Percentiles rank a stretch among this genome's conserved stretches.
phyloP scores from a whole-genome alignment of 306 rosid genomes.

The Acacia crassicarpa region DNA sequence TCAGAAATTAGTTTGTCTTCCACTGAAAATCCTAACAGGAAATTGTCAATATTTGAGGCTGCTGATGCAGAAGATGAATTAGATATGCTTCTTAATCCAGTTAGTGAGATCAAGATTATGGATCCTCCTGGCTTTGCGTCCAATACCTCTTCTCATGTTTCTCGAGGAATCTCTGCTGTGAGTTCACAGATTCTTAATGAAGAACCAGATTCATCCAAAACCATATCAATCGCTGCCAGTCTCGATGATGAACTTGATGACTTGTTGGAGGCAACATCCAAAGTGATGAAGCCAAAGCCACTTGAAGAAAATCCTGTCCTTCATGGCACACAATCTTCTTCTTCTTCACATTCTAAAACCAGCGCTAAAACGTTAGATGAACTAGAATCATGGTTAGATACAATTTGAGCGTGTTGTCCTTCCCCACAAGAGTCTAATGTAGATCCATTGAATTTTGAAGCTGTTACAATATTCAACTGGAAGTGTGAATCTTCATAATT shows the following conservation, averaged over 20 bases:
- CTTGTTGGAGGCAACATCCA: slow-evolving; percentile 65
- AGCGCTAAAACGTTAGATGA: slow-evolving; percentile 50
- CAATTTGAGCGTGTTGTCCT: slow-evolving; percentile 43
- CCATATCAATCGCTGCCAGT: slow-evolving; percentile 29
- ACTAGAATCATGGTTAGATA: slow-evolving; percentile 80
- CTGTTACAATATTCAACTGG: slow-evolving; percentile 3
- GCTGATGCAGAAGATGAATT: slow-evolving; percentile 64
- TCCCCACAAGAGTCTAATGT: not conserved
- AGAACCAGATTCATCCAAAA: slow-evolving; percentile 37
- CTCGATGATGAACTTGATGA: slow-evolving; percentile 76
- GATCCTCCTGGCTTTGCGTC: slow-evolving; percentile 33
- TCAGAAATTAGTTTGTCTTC: slow-evolving; percentile 29
- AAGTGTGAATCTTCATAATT: not conserved
- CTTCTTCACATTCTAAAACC: slow-evolving; percentile 44
- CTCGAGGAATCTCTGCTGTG: slow-evolving; percentile 33
- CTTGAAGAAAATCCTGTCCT: slow-evolving; percentile 33
- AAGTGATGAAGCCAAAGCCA: slow-evolving; percentile 33
- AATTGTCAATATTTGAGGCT: slow-evolving; percentile 42
- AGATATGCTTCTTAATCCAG: slow-evolving; percentile 72
- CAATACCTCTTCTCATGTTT: slow-evolving; percentile 25
- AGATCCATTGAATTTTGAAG: slow-evolving; percentile 21
- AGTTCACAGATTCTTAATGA: slow-evolving; percentile 35
- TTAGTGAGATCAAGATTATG: slow-evolving; percentile 42
- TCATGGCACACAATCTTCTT: slow-evolving; percentile 34
- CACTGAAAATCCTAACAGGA: slow-evolving; percentile 29